A percentile compares a stretch with the other conserved stretches of the same genome.
Evolutionary conservation across 495 filamentous ascomycete species (phyloP).

Genomic region (Achaetomiella virescens): DNA sequence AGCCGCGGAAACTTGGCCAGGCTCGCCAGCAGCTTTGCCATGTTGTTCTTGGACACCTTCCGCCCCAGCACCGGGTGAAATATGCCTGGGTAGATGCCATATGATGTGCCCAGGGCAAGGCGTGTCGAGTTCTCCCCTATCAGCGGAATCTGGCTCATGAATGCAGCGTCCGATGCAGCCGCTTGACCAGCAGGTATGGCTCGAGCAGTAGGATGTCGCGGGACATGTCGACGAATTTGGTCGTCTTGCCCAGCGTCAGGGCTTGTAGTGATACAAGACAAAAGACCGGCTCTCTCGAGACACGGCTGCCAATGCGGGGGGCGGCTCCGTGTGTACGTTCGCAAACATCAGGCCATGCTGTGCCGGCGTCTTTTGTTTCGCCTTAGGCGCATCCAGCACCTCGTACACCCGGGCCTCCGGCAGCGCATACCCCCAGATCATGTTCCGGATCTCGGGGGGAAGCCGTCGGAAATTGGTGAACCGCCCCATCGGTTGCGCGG

Average conservation of each 20-base stretch:
- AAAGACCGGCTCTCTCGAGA: conserved; percentile 44
- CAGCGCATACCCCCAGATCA: conserved; percentile 42
- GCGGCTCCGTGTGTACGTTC: conserved; percentile 42
- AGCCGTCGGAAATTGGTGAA: conserved; percentile 29
- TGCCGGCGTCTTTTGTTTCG: conserved; percentile 34
- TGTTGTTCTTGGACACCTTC: conserved; percentile 44
- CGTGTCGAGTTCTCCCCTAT: conserved; percentile 38
- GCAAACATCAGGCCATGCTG: conserved; percentile 43
- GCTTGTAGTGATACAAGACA: conserved; percentile 43
- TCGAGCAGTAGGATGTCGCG: conserved; percentile 46
- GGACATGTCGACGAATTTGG: conserved; percentile 42
- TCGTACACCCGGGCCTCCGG: conserved; percentile 44
- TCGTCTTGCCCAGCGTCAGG: conserved; percentile 41
- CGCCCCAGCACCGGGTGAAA: conserved; percentile 42
- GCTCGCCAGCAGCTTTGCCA: conserved; percentile 38
- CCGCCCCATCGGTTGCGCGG: conserved; percentile 19
- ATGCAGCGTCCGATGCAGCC: conserved; percentile 42
- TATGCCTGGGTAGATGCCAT: conserved; percentile 41
- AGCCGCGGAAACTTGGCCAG: conserved; percentile 40
- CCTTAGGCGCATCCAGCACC: conserved; percentile 41
- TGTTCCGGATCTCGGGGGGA: conserved; percentile 34
- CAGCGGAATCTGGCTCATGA: conserved; percentile 43
- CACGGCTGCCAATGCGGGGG: conserved; percentile 41
- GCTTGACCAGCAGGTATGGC: conserved; percentile 44
- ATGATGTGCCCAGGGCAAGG: conserved; percentile 43